Evolutionary conservation across 345 rosid species (phyloP), one percentile per base, ranked within the genome.

Genomic region (Physaria fendleri): DNA sequence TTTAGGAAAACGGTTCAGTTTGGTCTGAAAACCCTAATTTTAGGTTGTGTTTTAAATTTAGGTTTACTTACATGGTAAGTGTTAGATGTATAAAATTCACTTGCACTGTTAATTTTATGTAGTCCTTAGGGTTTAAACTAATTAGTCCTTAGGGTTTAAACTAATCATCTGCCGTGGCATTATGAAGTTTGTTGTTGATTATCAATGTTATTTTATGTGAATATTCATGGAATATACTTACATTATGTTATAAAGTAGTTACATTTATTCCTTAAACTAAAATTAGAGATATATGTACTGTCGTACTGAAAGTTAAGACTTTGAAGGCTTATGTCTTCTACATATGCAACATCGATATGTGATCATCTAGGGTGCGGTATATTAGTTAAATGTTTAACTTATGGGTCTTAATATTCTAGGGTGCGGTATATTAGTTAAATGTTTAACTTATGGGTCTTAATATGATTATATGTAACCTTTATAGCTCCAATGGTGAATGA

Each of bases 11-110:
- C n/a, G n/a, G n/a, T n/a, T n/a, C n/a, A n/a, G n/a, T n/a, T n/a
- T n/a, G n/a, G n/a, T n/a, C n/a, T n/a, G n/a, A n/a, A n/a, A 77
- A 75, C 85, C 90, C 90, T 81, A 81, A 76, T 57, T 52, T 39
- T 22, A 49, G 62, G 41, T 37, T 59, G 45, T 69, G 29, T 55
- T 48, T n/a, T 21, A 40, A 30, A 14, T 48, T 37, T 59, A 34
- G n/a, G 49, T 61, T 59, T 44, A n/a, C n/a, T n/a, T n/a, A 55
- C 20, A 52, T 29, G 25, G 13, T 55, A 4, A 46, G 22, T 51
- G 47, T 62, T 47, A 32, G 38, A 9, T 41, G 12, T 41, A 17
- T 43, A 3, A 22, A 8, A 23, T n/a, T 46, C 22, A 59, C 21
- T 8, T 42, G 39, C 11, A 45, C 4, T 40, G 66, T 59, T 56